These are phyloP conservation scores for Puccinia coronata DNA, from an alignment of 1,284 basidiomycete species.

Conservation along the genomic window DNA sequence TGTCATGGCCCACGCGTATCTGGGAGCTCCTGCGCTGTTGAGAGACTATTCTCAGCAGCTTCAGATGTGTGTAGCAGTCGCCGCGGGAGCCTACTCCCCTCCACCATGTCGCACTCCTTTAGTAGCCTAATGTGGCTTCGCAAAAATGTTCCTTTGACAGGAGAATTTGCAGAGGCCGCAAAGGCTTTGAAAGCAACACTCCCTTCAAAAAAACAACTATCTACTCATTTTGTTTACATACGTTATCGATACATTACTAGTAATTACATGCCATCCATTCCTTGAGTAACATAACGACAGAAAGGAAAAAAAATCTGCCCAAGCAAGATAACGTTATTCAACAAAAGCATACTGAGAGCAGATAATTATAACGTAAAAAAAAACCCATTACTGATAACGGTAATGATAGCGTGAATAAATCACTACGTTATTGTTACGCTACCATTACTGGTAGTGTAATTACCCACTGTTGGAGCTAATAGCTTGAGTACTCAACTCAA, in stretches of 20 bases:
- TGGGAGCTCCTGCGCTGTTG: too few species aligned
- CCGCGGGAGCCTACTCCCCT: too few species aligned
- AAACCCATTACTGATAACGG: not conserved
- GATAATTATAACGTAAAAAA: not conserved
- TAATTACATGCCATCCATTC: too few species aligned
- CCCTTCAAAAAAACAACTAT: not conserved
- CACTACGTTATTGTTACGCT: too few species aligned
- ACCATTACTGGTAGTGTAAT: too few species aligned
- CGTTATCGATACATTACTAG: not conserved
- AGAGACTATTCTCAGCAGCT: too few species aligned
- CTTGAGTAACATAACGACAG: not conserved
- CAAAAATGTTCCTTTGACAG: not conserved
- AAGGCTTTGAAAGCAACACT: not conserved
- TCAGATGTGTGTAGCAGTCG: too few species aligned
- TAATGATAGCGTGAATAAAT: not conserved
- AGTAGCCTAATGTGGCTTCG: too few species aligned
- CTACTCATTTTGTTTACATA: not conserved
- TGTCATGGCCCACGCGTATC: not conserved
- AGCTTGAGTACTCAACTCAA: too few species aligned
- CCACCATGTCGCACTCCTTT: too few species aligned
- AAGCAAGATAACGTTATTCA: not conserved
- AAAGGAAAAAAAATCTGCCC: not conserved
- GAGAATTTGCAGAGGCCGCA: not conserved
- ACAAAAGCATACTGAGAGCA: not conserved
- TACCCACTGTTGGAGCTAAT: too few species aligned